A percentile compares a stretch with the other conserved stretches of the same genome.
phyloP scores from a whole-genome alignment of 108 stramenopile genomes.

The Seminavis robusta region DNA sequence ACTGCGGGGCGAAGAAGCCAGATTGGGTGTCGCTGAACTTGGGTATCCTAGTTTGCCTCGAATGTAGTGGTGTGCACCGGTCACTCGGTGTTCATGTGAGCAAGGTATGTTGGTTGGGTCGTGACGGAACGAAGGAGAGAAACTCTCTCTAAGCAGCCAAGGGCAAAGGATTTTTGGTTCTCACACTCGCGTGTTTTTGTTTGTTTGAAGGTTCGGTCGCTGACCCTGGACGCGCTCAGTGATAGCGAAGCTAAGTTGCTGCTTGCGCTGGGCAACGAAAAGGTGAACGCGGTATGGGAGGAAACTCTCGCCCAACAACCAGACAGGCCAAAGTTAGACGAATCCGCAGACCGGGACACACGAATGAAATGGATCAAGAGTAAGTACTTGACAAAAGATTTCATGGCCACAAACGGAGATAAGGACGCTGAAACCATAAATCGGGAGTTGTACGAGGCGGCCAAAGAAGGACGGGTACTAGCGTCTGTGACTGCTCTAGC shows the following conservation, averaged over 20 bases:
- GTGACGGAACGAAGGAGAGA: too few species aligned
- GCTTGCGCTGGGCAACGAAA: slow-evolving; percentile 65
- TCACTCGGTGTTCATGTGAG: slow-evolving; percentile 95
- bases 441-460: slow-evolving; percentile 62
- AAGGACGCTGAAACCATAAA: slow-evolving; percentile 51
- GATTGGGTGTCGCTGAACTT: slow-evolving; percentile 18
- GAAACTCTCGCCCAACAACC: slow-evolving; percentile 68
- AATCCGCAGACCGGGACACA: slow-evolving; percentile 43
- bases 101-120: too few species aligned
- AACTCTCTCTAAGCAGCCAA: too few species aligned
- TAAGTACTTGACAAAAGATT: slow-evolving; percentile 85
- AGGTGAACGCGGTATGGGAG: slow-evolving; percentile 79
- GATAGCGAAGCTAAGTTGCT: slow-evolving; percentile 59
- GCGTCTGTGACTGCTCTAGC: slow-evolving; percentile 62
- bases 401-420: slow-evolving; percentile 42
- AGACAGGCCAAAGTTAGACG: slow-evolving; percentile 73
- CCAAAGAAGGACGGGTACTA: slow-evolving; percentile 49
- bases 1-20: slow-evolving; percentile 11
- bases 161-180: too few species aligned
- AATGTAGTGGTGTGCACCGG: slow-evolving; percentile 15
- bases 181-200: too few species aligned
- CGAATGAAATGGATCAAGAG: slow-evolving; percentile 88
- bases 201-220: slow-evolving; percentile 76
- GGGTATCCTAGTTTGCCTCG: slow-evolving; percentile 14
- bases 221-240: slow-evolving; percentile 67